Evolutionary conservation across 495 filamentous ascomycete species (phyloP).

Genomic region (Aspergillus hancockii): DNA sequence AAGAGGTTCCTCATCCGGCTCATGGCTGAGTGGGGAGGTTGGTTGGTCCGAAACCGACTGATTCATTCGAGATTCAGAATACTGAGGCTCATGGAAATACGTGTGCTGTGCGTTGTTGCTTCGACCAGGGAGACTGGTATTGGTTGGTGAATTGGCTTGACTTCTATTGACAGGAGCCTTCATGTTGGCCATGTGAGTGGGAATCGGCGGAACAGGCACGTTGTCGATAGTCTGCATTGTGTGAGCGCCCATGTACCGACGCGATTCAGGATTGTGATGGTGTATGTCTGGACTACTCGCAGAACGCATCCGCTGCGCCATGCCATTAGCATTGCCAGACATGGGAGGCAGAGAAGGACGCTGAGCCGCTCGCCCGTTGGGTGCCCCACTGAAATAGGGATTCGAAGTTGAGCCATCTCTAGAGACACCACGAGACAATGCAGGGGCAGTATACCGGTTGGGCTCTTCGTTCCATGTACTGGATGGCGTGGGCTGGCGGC

Average conservation of each 20-base stretch:
- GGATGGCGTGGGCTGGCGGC: constrained; percentile 65
- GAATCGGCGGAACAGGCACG: constrained; percentile 63
- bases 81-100: constrained; percentile 44
- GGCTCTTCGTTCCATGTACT: constrained; percentile 64
- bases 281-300: constrained; percentile 71
- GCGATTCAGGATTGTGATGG: constrained; percentile 46
- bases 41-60: constrained; percentile 38
- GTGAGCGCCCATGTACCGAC: constrained; percentile 56
- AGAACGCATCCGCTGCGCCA: constrained; percentile 62
- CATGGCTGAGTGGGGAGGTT: constrained; percentile 38
- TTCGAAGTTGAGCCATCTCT: constrained; percentile 68
- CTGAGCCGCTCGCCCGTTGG: constrained; percentile 67
- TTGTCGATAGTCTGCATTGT: constrained; percentile 67
- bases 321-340: constrained; percentile 53
- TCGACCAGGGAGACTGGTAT: constrained; percentile 49
- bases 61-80: constrained; percentile 31
- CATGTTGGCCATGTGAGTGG: constrained; percentile 60
- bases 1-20: constrained; percentile 38
- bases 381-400: constrained; percentile 49
- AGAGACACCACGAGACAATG: constrained; percentile 74
- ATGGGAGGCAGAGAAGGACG: constrained; percentile 83
- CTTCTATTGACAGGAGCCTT: constrained; percentile 65
- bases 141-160: constrained; percentile 65
- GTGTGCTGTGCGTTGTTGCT: constrained; percentile 18
- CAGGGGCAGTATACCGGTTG: constrained; percentile 85